Conservation (phyloP, 441 rosid genomes). For the Adansonia madagascariensis region DNA sequence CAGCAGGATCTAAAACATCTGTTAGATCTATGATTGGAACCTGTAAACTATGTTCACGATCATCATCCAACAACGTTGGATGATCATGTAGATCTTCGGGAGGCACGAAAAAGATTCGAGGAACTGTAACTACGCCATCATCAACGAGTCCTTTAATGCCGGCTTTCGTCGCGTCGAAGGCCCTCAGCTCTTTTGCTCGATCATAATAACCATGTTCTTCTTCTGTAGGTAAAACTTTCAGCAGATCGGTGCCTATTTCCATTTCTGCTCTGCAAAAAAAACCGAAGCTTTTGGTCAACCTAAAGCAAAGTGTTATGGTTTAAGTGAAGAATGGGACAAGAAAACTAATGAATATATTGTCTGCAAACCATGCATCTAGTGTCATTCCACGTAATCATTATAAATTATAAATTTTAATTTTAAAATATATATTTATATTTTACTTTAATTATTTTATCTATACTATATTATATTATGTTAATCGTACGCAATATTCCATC, state of each 20-base stretch:
- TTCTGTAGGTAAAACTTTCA: background rate
- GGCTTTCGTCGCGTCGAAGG: constrained; percentile 29
- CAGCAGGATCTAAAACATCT: constrained; percentile 17
- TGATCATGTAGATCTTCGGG: background rate
- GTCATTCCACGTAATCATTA: too few relatives aligned
- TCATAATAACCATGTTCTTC: background rate
- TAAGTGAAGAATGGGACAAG: too few relatives aligned
- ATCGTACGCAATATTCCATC: too few relatives aligned
- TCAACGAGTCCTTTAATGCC: constrained; percentile 34
- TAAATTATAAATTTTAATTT: too few relatives aligned
- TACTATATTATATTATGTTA: too few relatives aligned
- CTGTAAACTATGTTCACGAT: background rate
- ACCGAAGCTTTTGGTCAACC: too few relatives aligned
- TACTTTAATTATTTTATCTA: too few relatives aligned
- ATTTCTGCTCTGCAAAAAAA: background rate
- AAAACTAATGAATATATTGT: too few relatives aligned
- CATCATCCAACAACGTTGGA: background rate
- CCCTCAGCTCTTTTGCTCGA: constrained; percentile 19
- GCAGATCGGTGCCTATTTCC: background rate
- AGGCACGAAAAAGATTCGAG: constrained; percentile 26
- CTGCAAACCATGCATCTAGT: too few relatives aligned
- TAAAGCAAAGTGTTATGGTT: too few relatives aligned
- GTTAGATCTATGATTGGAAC: constrained; percentile 34
- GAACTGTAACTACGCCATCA: constrained; percentile 23
- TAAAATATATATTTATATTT: too few relatives aligned